These are phyloP conservation scores for Syncephalastrum monosporum DNA, from an alignment of 371 early-diverging fungal species.

Conservation along the genomic window DNA sequence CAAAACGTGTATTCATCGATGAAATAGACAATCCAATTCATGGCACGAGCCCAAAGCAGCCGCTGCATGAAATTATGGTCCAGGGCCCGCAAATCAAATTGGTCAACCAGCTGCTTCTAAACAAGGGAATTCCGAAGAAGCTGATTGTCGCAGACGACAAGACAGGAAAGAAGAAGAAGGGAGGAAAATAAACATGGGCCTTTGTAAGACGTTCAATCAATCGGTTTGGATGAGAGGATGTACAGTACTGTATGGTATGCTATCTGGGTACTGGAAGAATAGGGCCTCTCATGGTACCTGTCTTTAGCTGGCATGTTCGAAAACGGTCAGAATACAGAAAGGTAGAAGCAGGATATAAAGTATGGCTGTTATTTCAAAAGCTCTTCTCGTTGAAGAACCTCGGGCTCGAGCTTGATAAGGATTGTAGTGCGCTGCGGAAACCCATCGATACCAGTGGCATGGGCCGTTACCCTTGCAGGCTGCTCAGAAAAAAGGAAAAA, in stretches of 20 bases:
- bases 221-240: not conserved
- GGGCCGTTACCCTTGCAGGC: constrained; percentile 94
- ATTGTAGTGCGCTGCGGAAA: constrained; percentile 90
- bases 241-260: too few species aligned
- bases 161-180: constrained; percentile 59
- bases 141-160: constrained; percentile 61
- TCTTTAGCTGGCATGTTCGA: too few species aligned
- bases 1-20: not conserved
- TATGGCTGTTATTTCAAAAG: constrained; percentile 48
- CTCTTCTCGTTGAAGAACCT: constrained; percentile 78
- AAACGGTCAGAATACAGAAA: too few species aligned
- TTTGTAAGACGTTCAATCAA: not conserved
- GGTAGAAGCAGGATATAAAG: not conserved
- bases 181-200: constrained; percentile 28
- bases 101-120: constrained; percentile 47
- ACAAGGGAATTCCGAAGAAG: constrained; percentile 57
- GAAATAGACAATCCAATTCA: constrained; percentile 51
- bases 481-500: constrained; percentile 25
- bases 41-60: constrained; percentile 57
- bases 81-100: constrained; percentile 73
- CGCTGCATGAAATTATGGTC: constrained; percentile 68
- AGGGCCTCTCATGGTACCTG: too few species aligned
- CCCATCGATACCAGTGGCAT: constrained; percentile 88
- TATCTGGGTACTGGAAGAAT: too few species aligned
- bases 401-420: constrained; percentile 89